phyloP scores from a whole-genome alignment of 2,329 filamentous ascomycete genomes.

The Colletotrichum cereale region DNA sequence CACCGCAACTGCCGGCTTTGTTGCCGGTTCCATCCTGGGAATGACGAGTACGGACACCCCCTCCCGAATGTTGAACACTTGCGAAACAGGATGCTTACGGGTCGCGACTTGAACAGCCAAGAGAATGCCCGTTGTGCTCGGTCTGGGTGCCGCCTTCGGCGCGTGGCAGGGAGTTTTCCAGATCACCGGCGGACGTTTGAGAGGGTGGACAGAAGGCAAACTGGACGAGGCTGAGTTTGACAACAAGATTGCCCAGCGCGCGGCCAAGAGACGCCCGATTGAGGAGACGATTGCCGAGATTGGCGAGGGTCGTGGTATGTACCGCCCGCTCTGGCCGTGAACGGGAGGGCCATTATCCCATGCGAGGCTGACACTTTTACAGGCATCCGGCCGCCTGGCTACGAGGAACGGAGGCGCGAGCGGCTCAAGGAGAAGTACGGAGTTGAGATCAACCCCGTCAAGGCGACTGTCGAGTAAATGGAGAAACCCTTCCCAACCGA shows the following conservation, averaged over 20 bases:
- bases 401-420: conserved; percentile 85
- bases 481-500: conserved; percentile 13
- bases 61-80: conserved; percentile 7
- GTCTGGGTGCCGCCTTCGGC: conserved; percentile 71
- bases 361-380: conserved; percentile 28
- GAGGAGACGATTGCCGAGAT: conserved; percentile 85
- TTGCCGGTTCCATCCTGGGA: conserved; percentile 79
- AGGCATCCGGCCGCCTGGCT: conserved; percentile 87
- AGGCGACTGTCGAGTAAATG: conserved; percentile 59
- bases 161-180: conserved; percentile 73
- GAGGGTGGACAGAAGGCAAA: conserved; percentile 56
- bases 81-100: conserved; percentile 26
- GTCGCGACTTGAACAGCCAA: conserved; percentile 45
- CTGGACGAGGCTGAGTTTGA: conserved; percentile 77
- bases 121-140: conserved; percentile 77
- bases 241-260: conserved; percentile 80
- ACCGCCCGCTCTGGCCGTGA: background rate
- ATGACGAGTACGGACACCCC: conserved; percentile 71
- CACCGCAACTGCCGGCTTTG: conserved; percentile 80
- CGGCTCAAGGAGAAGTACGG: conserved; percentile 90
- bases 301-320: conserved; percentile 87
- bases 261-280: conserved; percentile 78
- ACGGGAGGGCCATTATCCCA: background rate
- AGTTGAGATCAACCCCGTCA: conserved; percentile 81
- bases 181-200: conserved; percentile 74